Base-by-base conservation (phyloP, 352 stramenopile species). In the Phytophthora multivora region DNA sequence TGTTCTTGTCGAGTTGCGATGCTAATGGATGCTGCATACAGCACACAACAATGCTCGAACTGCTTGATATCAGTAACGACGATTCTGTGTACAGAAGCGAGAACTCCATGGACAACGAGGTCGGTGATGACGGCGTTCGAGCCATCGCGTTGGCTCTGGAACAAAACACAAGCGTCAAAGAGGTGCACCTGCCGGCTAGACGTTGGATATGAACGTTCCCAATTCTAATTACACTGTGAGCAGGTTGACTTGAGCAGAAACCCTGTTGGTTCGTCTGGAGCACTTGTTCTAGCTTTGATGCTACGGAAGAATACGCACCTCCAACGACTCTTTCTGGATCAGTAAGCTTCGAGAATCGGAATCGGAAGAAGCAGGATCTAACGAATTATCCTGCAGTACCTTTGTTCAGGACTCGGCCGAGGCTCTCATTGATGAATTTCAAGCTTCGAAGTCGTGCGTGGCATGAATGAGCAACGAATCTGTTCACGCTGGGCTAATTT, bases 61-160 rank as follows among this genome's bases (percentile, higher is more conserved):
- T 66, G 36, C 48, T 85, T 3, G 66, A 82, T 43, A 45, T 85
- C 46, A 79, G 75, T 56, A 84, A 85, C 38, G 63, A 67, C 30
- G 59, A 69, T 25, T 55, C 40, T 2, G 54, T 45, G 5, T 60
- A 60, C 41, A 58, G 61, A 16, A 42, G 43, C 0, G 28, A 66
- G 8, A 35, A 54, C n/a, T 42, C 39, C 10, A 79, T 80, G 60
- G 28, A 73, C 13, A 85, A 85, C 16, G 51, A 75, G 30, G 72
- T 85, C 30, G 60, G 66, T 0, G 43, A 36, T 10, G 53, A 15
- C 1, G 75, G 69, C 10, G 31, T 40, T 21, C 50, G 16, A 28
- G 71, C 71, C 5, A 57, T 84, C 33, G 75, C 71, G 3, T 41
- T 64, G 7, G 69, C 69, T 11, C 48, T 84, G n/a, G 56, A 64